Base-by-base conservation (phyloP, 2,329 filamentous ascomycete genomes). In the Lachnellula hyalina region DNA sequence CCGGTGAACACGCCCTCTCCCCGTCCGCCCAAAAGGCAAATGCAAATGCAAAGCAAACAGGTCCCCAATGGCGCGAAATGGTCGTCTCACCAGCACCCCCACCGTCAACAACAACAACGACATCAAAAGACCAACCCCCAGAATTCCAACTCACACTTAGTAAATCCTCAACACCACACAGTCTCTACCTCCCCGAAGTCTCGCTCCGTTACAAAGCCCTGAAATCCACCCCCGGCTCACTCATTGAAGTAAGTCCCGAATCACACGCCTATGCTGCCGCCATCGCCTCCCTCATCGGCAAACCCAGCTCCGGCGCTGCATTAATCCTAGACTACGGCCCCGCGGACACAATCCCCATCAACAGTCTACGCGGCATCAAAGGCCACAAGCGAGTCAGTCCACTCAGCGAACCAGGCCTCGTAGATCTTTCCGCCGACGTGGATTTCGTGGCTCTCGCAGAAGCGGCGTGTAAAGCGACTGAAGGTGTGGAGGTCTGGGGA, bases 311-410 rank as follows among this genome's bases (percentile, higher is more conserved):
- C 0, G 94, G 94, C 49, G 94, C 92, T 8, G 94, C 93, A 0
- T 78, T 99, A n/a, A 90, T 99, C 63, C 83, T 99, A 46, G 94
- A 99, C 74, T 99, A 99, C 73, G 94, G 94, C 17, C 88, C 93
- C 4, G 72, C 83, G 3, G 78, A 84, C 64, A 88, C 82, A 0
- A 85, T 99, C 48, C 94, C 94, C 2, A 77, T 88, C 57, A 96
- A 96, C 77, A 95, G 91, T 0, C 80, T 99, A 21, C 87, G 94
- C 34, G 94, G 94, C 21, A 97, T 99, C 70, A 82, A 85, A 36
- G 76, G 79, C 14, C 94, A 99, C 73, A 75, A 78, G 23, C 78
- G 80, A 23, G 87, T 96, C 46, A 91, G 85, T 21, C 90, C 94
- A 4, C 90, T 99, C 65, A 78, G 81, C 1, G 77, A 83, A 5